Base-by-base conservation (phyloP, 805 yeast species). In the Pichia nakasei region DNA sequence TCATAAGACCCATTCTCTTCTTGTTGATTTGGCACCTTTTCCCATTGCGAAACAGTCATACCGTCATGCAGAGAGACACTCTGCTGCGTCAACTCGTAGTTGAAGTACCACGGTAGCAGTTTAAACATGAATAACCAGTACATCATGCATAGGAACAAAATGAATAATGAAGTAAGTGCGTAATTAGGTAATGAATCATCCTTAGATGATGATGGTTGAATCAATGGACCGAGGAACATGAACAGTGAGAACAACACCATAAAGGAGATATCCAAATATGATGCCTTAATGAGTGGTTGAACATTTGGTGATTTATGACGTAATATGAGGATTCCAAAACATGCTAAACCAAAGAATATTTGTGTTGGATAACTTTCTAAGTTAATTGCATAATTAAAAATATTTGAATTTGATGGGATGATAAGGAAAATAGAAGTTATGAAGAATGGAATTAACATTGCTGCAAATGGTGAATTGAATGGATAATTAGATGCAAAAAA, bases 91-190 rank as follows among this genome's bases (percentile, higher is more conserved):
- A 44, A 38, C 5, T 44, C 31, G 37, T 48, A 48, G 22, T 64
- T 60, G 12, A 70, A 65, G 0, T 66, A 9, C 50, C 59, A 53
- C 1, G 86, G 85, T n/a, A 72, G 52, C 0, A 72, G 18, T 17
- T 55, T 59, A 53, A 81, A 83, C 62, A 64, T 70, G 13, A 71
- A 35, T 1, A 60, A 57, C 89, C 89, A 83, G 53, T 72, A 80
- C 0, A 61, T 5, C n/a, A 68, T 60, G 52, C 82, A 78, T 0
- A 58, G 19, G 1, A 56, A 36, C 4, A 82, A 51, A 21, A 74
- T 57, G 0, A 68, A 35, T 9, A 76, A 41, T 0, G 78, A 71
- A 3, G 72, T 59, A 17, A 72, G 49, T 0, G 80, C 73, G 57
- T 73, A 76, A 18, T 75, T 66, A 5, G 76, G 76, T 66, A 75